Conservation (phyloP, 805 yeast species). For the Candida qinlingensis region DNA sequence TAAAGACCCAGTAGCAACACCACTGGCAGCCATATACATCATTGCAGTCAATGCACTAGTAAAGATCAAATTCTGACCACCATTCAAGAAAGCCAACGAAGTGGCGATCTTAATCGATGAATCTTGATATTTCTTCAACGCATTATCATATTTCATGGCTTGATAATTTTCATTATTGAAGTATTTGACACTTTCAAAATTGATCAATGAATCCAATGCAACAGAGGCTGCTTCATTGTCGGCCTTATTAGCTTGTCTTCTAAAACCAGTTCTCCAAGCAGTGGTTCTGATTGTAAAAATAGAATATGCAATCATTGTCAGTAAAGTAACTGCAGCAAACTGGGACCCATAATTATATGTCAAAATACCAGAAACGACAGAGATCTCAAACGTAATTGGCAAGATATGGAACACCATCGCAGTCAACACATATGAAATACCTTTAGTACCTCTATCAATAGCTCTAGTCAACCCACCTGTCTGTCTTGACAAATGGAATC, state of each 20-base stretch:
- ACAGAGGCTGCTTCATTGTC: conserved; percentile 95
- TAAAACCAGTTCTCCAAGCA: conserved; percentile 91
- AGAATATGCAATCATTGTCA: conserved; percentile 87
- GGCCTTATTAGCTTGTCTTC: conserved; percentile 85
- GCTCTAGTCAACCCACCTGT: conserved; percentile 97
- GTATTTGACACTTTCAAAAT: conserved; percentile 90
- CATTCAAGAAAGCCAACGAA: conserved; percentile 69
- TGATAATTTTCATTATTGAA: conserved; percentile 87
- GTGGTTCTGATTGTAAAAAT: conserved; percentile 87
- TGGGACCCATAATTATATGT: conserved; percentile 87
- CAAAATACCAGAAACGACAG: conserved; percentile 87
- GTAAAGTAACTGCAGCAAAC: conserved; percentile 83
- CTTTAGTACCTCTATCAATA: conserved; percentile 96
- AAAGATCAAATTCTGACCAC: conserved; percentile 77
- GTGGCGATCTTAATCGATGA: conserved; percentile 75
- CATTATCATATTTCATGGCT: conserved; percentile 69
- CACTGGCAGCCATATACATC: conserved; percentile 98
- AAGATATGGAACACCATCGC: conserved; percentile 98
- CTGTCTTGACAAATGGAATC: conserved; percentile 85
- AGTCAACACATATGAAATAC: conserved; percentile 85
- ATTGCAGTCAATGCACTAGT: conserved; percentile 88
- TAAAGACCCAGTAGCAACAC: conserved; percentile 75
- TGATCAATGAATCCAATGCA: conserved; percentile 88
- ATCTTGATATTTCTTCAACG: conserved; percentile 67
- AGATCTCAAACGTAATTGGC: conserved; percentile 88